A percentile compares a stretch with the other conserved stretches of the same genome.
Conservation (phyloP, 257 asterid species). For the Capsicum pubescens region DNA sequence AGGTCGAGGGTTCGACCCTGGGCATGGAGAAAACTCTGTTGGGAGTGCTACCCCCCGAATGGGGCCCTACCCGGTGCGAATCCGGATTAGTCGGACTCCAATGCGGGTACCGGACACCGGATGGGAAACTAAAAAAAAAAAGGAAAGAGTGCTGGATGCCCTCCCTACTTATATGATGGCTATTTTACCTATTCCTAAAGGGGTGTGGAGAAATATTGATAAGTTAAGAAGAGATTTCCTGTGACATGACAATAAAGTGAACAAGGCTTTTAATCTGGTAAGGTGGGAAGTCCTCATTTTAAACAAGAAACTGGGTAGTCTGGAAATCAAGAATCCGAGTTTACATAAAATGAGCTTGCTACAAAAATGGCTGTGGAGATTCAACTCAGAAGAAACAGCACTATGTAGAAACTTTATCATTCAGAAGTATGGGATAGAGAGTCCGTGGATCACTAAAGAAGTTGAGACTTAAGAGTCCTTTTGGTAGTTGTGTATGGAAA, state of each 20-base stretch:
- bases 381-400: background rate
- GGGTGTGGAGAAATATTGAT: background rate
- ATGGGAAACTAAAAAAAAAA: too few relatives aligned
- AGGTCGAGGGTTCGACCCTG: too few relatives aligned
- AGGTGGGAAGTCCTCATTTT: background rate
- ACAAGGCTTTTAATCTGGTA: background rate
- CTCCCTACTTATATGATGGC: background rate
- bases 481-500: background rate
- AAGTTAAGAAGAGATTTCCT: slow-evolving; percentile 3
- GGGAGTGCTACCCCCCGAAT: too few relatives aligned
- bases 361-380: background rate
- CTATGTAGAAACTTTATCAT: background rate
- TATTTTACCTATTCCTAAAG: background rate
- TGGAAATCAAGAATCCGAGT: background rate
- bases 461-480: background rate
- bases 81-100: too few relatives aligned
- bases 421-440: background rate
- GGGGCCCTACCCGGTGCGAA: too few relatives aligned
- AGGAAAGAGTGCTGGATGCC: background rate
- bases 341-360: background rate
- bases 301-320: background rate
- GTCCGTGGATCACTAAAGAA: background rate
- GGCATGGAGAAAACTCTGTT: too few relatives aligned
- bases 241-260: background rate
- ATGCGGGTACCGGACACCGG: too few relatives aligned